Base-by-base conservation (phyloP, 2,329 filamentous ascomycete genomes). In the Beauveria medogensis region DNA sequence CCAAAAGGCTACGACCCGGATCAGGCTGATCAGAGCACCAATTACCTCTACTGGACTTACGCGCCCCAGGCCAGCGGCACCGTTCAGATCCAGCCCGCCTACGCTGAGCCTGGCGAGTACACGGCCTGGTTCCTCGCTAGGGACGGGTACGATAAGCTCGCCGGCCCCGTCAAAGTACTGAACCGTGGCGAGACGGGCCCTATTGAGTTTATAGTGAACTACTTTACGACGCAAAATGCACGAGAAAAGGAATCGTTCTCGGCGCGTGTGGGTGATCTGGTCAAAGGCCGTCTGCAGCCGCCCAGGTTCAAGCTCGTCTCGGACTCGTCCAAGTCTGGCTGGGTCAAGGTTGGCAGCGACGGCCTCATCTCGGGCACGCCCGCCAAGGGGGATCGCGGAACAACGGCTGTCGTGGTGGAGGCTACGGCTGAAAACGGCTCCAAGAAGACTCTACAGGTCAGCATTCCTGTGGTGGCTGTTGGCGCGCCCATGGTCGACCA, bases 291-390 rank as follows among this genome's bases (percentile, higher is more conserved):
- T 18, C 65, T 65, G 16, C 66, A 66, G 48, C 26, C 60, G 16
- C 53, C 62, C 0, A 68, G 71, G 18, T 66, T 44, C 9, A 77
- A 73, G 50, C 65, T 69, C 40, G 70, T 69, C 8, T 58, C 64
- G 5, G 62, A 65, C 34, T 61, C 58, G 12, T 61, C 62, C 2
- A 65, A 66, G n/a, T 59, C 53, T 48, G 64, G 64, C 26, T 78
- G 76, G 76, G 64, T 74, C 41, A 55, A 63, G 0, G 65, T 77
- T 6, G 67, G 67, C 16, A 3, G 64, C 14, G 68, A 71, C 5
- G 76, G 76, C 14, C 52, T 66, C 30, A 63, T 78, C 46, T 70
- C 68, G n/a, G 75, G 76, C 46, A 74, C 65, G 2, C 75, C 75
- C 0, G 62, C 62, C 2, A 57, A 52, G 8, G 62, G 63, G 1